A percentile compares a stretch with the other conserved stretches of the same genome.
Evolutionary conservation across 495 filamentous ascomycete species (phyloP).

Genomic region (Daldinia vernicosa): DNA sequence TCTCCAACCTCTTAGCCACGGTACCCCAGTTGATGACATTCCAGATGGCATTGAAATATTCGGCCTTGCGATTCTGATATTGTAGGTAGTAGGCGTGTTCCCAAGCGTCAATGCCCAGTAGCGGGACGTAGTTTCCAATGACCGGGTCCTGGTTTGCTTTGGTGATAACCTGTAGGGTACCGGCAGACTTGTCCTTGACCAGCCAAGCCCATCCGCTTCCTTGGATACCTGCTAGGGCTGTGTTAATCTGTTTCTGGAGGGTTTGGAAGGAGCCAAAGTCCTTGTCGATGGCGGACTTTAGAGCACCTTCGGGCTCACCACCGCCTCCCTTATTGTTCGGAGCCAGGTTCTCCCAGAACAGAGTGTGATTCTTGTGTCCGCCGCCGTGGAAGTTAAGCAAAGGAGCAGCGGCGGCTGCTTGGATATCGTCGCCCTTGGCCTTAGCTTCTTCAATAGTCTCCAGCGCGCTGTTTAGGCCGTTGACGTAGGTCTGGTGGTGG

Average conservation of each 20-base stretch:
- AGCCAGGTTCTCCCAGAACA: constrained; percentile 98
- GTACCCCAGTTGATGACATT: constrained; percentile 93
- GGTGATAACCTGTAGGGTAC: constrained; percentile 78
- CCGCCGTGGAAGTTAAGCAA: constrained; percentile 97
- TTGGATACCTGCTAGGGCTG: constrained; percentile 86
- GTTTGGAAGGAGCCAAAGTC: constrained; percentile 79
- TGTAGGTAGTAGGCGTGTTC: constrained; percentile 79
- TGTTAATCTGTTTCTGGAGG: constrained; percentile 86
- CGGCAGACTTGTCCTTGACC: constrained; percentile 89
- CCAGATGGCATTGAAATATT: constrained; percentile 83
- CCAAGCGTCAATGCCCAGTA: constrained; percentile 92
- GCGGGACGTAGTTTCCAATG: constrained; percentile 75
- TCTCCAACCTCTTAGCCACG: constrained; percentile 80
- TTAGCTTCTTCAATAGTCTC: constrained; percentile 70
- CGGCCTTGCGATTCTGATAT: constrained; percentile 85
- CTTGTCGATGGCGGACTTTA: constrained; percentile 73
- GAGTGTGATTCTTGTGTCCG: constrained; percentile 91
- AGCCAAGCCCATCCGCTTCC: constrained; percentile 97
- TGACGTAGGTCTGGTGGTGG: constrained; percentile 84
- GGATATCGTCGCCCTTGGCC: constrained; percentile 64
- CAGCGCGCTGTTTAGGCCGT: constrained; percentile 69
- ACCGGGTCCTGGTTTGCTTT: constrained; percentile 88
- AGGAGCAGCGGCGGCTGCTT: constrained; percentile 83
- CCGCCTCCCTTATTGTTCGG: constrained; percentile 75
- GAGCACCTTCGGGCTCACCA: constrained; percentile 70